Base-by-base conservation (phyloP, 768 basidiomycete genomes). In the Phylloporus arenicola region DNA sequence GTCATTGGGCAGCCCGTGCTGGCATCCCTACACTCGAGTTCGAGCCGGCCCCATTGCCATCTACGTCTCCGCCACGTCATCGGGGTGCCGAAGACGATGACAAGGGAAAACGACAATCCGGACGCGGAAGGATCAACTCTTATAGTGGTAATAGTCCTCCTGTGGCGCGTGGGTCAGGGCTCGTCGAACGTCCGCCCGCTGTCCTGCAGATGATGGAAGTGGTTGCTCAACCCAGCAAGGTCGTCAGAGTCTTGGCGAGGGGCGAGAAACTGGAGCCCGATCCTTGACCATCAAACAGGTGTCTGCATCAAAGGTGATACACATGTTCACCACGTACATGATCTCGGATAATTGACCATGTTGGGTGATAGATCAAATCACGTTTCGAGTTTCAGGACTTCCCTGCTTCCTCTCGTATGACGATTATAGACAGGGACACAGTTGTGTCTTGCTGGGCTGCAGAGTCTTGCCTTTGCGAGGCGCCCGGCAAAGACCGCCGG, bases 151-250 rank as follows among this genome's bases (percentile, higher is more conserved):
- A 24, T 17, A 51, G 57, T 19, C 54, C 58, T 29, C 55, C 63
- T n/a, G 12, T 52, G 27, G 41, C 61, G 14, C 58, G 59, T 37
- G 58, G 65, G 49, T 59, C 65, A 0, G 74, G 78, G 3, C 73
- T 90, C 38, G 88, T 90, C 44, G 88, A 90, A 62, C 80, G 86
- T 17, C 86, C 86, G 0, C 78, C 84, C 9, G 83, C 86, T 2
- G 85, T 88, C 42, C 80, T 82, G 75, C 82, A 84, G 4, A 87
- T 90, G 86, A 88, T 86, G 85, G 84, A 84, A 55, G 79, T 80
- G 65, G 76, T 86, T 9, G 73, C 83, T 19, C 83, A 87, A 56
- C 83, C 86, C 7, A 84, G 78, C 64, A 84, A 81, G 54, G 83
- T 86, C 55, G 82, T 91, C 30, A 75, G 88, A 22, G 84, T 92